Evolutionary conservation across 805 yeast genomes (phyloP).

Genomic region (Starmerella gropengiesseri): DNA sequence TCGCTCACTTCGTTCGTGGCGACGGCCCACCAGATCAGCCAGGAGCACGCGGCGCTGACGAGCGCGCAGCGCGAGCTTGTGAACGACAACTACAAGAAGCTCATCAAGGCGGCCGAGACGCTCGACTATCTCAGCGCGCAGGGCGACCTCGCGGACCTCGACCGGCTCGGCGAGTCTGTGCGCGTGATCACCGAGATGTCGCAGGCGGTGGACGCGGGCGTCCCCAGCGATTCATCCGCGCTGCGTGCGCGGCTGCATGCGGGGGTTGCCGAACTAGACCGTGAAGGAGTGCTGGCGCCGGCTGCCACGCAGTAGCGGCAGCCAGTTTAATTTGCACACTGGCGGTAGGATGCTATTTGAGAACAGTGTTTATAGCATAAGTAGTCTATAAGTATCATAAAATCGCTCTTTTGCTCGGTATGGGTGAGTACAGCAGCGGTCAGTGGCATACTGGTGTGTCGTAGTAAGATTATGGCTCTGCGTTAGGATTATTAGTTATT

Average conservation of each 20-base stretch:
- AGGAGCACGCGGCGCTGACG: conserved; percentile 28
- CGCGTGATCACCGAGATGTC: conserved; percentile 14
- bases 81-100: conserved; percentile 32
- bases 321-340: too few relatives aligned
- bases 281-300: too few relatives aligned
- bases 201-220: neutral
- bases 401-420: too few relatives aligned
- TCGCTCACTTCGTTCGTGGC: conserved; percentile 24
- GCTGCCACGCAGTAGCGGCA: too few relatives aligned
- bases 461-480: too few relatives aligned
- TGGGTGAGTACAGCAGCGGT: too few relatives aligned
- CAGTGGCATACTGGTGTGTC: too few relatives aligned
- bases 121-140: conserved; percentile 24
- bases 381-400: too few relatives aligned
- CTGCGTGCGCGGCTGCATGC: conserved; percentile 1
- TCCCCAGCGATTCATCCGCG: neutral
- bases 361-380: too few relatives aligned
- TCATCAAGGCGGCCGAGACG: conserved; percentile 30
- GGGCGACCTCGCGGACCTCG: conserved; percentile 22
- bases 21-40: conserved; percentile 24
- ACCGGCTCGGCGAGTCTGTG: conserved; percentile 11
- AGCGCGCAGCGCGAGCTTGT: conserved; percentile 33
- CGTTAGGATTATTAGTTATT: too few relatives aligned
- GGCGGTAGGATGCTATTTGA: too few relatives aligned
- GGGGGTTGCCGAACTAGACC: neutral